Percentiles rank a stretch among this genome's conserved stretches.
Conservation (phyloP, 208 protist genomes). For the Porcisia hertigi region DNA sequence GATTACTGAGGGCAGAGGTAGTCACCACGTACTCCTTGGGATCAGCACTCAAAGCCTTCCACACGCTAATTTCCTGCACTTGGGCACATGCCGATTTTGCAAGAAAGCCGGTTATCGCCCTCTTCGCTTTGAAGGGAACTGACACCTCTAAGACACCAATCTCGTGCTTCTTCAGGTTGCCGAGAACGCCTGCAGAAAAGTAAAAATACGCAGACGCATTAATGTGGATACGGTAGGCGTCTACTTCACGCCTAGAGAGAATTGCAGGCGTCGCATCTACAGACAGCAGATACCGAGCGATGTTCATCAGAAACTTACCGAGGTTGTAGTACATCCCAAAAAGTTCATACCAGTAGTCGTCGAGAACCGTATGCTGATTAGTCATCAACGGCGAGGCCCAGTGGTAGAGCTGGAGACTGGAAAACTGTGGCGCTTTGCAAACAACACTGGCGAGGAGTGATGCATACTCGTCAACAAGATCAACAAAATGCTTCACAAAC, state of each 20-base stretch:
- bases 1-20: slow-evolving; percentile 47
- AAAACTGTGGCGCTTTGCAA: slow-evolving; percentile 37
- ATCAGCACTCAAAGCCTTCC: slow-evolving; percentile 45
- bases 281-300: slow-evolving; percentile 54
- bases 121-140: slow-evolving; percentile 37
- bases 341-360: slow-evolving; percentile 80
- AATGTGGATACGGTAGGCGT: slow-evolving; percentile 63
- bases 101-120: slow-evolving; percentile 34
- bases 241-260: slow-evolving; percentile 49
- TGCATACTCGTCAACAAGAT: slow-evolving; percentile 42
- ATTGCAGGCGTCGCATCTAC: slow-evolving; percentile 34
- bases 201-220: slow-evolving; percentile 66
- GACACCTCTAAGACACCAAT: slow-evolving; percentile 44
- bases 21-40: slow-evolving; percentile 36
- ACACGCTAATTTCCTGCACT: slow-evolving; percentile 67
- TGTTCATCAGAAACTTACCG: slow-evolving; percentile 47
- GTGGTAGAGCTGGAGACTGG: slow-evolving; percentile 46
- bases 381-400: slow-evolving; percentile 54
- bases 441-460: slow-evolving; percentile 31
- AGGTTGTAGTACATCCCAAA: slow-evolving; percentile 70
- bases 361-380: slow-evolving; percentile 44
- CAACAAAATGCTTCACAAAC: slow-evolving; percentile 29
- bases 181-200: slow-evolving; percentile 34
- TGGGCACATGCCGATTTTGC: slow-evolving; percentile 49
- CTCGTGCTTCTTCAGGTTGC: slow-evolving; percentile 38